Percentiles rank a stretch among this genome's conserved stretches.
phyloP scores from a whole-genome alignment of 2,329 filamentous ascomycete species.

The Endoconidiophora laricicola region DNA sequence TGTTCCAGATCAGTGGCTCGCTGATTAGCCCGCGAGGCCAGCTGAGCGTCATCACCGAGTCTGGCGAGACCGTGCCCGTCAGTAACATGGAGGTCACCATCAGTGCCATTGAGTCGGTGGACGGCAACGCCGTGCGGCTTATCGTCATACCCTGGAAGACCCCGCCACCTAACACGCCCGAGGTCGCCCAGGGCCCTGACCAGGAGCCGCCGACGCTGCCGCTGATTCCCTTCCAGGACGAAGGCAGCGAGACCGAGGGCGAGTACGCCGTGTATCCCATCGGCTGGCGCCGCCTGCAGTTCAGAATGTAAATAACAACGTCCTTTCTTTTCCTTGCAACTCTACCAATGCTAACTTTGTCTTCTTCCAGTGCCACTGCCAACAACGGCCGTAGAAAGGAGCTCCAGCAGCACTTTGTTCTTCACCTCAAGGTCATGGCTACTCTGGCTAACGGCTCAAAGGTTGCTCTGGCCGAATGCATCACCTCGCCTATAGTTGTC shows the following conservation, averaged over 20 bases:
- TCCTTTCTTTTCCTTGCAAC: background rate
- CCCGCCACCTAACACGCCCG: slow-evolving; percentile 61
- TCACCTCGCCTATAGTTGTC: slow-evolving; percentile 83
- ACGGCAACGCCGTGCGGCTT: slow-evolving; percentile 78
- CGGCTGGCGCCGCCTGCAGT: slow-evolving; percentile 85
- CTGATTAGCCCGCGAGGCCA: slow-evolving; percentile 65
- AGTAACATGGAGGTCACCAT: slow-evolving; percentile 72
- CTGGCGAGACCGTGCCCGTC: slow-evolving; percentile 70
- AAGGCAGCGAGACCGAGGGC: slow-evolving; percentile 43
- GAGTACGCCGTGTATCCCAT: slow-evolving; percentile 86
- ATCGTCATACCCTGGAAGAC: slow-evolving; percentile 99
- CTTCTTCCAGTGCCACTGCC: slow-evolving; percentile 56
- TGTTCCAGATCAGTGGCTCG: slow-evolving; percentile 90
- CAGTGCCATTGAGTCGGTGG: slow-evolving; percentile 85
- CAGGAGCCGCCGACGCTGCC: slow-evolving; percentile 77
- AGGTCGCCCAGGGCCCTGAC: slow-evolving; percentile 48
- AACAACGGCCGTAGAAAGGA: slow-evolving; percentile 93
- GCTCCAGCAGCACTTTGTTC: slow-evolving; percentile 86
- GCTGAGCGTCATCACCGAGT: slow-evolving; percentile 66
- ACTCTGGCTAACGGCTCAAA: slow-evolving; percentile 73
- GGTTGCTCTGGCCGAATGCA: slow-evolving; percentile 64
- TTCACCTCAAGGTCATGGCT: slow-evolving; percentile 72
- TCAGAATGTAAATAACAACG: slow-evolving; percentile 47
- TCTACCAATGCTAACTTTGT: slow-evolving; percentile 11
- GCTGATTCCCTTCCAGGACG: slow-evolving; percentile 49